A percentile compares a stretch with the other conserved stretches of the same genome.
phyloP scores from a whole-genome alignment of 257 asterid genomes.

The Marsdenia floribunda region DNA sequence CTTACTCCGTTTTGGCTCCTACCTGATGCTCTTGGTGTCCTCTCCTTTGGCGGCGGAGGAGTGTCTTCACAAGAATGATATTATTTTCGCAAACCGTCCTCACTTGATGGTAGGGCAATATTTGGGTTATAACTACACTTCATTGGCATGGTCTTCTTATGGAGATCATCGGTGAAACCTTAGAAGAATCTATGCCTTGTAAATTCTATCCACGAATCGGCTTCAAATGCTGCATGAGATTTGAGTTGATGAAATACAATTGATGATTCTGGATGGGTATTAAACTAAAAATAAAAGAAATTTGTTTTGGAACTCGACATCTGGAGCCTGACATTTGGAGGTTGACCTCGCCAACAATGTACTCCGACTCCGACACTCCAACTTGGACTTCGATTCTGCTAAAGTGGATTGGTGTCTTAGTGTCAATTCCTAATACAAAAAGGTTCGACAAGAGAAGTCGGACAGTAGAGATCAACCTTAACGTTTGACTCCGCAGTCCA shows the following conservation, averaged over 20 bases:
- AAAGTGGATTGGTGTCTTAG: too few relatives aligned
- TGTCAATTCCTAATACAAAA: too few relatives aligned
- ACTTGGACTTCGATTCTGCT: too few relatives aligned
- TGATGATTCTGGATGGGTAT: too few relatives aligned
- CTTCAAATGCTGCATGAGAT: slow-evolving; percentile 48
- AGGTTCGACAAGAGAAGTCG: too few relatives aligned
- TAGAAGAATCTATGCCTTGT: slow-evolving; percentile 41
- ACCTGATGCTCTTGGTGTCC: slow-evolving; percentile 62
- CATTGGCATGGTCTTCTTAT: slow-evolving; percentile 47
- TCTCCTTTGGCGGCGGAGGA: slow-evolving; percentile 64
- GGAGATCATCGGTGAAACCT: slow-evolving; percentile 67
- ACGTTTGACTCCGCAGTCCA: too few relatives aligned
- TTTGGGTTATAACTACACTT: slow-evolving; percentile 45
- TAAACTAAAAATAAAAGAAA: too few relatives aligned
- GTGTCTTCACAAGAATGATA: slow-evolving; percentile 48
- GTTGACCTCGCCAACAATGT: too few relatives aligned
- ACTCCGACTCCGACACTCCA: too few relatives aligned
- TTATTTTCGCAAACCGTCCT: slow-evolving; percentile 63
- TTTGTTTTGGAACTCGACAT: too few relatives aligned
- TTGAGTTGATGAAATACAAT: slow-evolving; percentile 48
- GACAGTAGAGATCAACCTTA: too few relatives aligned
- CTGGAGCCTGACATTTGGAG: too few relatives aligned
- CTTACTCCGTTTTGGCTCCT: slow-evolving; percentile 57
- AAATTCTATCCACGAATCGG: slow-evolving; percentile 48
- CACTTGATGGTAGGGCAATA: slow-evolving; percentile 42